Conservation (phyloP, 331 rosid species). For the Phaseolus coccineus region DNA sequence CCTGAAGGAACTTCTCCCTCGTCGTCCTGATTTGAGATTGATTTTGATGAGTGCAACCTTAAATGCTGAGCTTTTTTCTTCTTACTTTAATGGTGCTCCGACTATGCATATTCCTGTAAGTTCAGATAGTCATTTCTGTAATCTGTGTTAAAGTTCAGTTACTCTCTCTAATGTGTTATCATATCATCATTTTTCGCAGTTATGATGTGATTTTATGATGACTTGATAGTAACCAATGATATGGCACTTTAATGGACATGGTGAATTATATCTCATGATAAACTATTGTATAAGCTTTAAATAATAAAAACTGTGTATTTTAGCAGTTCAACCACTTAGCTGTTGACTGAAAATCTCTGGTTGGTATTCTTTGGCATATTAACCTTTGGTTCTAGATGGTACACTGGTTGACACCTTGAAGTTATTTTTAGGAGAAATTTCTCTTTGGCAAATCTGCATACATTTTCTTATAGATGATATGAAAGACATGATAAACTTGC, state of each 20-base stretch:
- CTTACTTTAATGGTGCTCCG: slow-evolving; percentile 81
- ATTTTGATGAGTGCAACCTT: slow-evolving; percentile 98
- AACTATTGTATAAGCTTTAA: slow-evolving; percentile 24
- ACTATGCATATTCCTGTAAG: slow-evolving; percentile 84
- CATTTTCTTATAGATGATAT: slow-evolving; percentile 11
- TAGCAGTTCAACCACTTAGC: slow-evolving; percentile 30
- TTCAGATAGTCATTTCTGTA: slow-evolving; percentile 40
- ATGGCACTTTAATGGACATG: slow-evolving; percentile 28
- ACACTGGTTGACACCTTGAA: slow-evolving; percentile 15
- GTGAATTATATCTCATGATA: slow-evolving; percentile 32
- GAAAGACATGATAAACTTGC: slow-evolving; percentile 23
- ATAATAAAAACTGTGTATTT: slow-evolving; percentile 23
- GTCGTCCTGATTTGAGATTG: slow-evolving; percentile 84
- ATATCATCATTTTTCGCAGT: neutral
- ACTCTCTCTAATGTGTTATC: slow-evolving; percentile 18
- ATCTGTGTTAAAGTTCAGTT: slow-evolving; percentile 11
- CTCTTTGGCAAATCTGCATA: slow-evolving; percentile 23
- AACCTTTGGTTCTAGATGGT: slow-evolving; percentile 10
- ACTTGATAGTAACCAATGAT: slow-evolving; percentile 26
- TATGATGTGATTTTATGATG: slow-evolving; percentile 25
- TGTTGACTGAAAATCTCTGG: slow-evolving; percentile 31
- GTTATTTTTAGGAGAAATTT: neutral
- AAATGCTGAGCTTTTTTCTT: slow-evolving; percentile 91
- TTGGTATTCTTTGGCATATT: slow-evolving; percentile 22
- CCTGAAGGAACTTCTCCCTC: slow-evolving; percentile 92